Percentiles rank a stretch among this genome's conserved stretches.
Evolutionary conservation across 2,329 filamentous ascomycete species (phyloP).

Genomic region (Beauveria sp.): DNA sequence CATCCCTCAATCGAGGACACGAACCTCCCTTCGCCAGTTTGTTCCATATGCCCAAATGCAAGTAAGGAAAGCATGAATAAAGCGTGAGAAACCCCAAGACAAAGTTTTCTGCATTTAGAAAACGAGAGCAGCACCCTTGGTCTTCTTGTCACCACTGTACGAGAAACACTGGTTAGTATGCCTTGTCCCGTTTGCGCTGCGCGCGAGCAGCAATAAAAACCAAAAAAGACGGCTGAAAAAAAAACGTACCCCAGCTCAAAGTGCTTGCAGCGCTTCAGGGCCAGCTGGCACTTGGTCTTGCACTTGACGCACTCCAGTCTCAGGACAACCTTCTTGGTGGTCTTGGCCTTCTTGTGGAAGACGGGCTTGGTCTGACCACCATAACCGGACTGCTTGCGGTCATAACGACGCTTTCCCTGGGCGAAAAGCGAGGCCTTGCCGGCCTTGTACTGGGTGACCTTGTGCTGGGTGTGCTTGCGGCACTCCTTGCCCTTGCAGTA

Average conservation of each 20-base stretch:
- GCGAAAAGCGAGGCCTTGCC: slow-evolving; percentile 94
- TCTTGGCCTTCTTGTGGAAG: slow-evolving; percentile 99
- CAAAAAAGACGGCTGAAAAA: slow-evolving; percentile 33
- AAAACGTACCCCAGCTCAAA: slow-evolving; percentile 91
- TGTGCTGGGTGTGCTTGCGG: slow-evolving; percentile 85
- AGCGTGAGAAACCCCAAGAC: slow-evolving; percentile 29
- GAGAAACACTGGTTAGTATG: slow-evolving; percentile 32
- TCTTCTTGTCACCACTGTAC: slow-evolving; percentile 99
- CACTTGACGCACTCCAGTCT: slow-evolving; percentile 94
- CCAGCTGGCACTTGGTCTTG: slow-evolving; percentile 97
- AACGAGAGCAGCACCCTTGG: slow-evolving; percentile 98
- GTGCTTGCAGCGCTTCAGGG: slow-evolving; percentile 99
- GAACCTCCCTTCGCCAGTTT: slow-evolving; percentile 39
- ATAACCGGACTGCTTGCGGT: slow-evolving; percentile 98
- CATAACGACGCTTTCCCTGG: slow-evolving; percentile 99
- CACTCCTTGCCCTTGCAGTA: slow-evolving; percentile 97
- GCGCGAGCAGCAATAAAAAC: neutral
- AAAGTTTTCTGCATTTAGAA: slow-evolving; percentile 63
- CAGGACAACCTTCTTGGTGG: slow-evolving; percentile 99
- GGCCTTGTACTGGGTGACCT: slow-evolving; percentile 95
- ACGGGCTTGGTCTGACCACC: slow-evolving; percentile 99
- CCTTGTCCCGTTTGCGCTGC: neutral
- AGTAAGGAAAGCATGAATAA: slow-evolving; percentile 34
- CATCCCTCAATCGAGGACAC: slow-evolving; percentile 35
- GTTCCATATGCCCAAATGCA: slow-evolving; percentile 39